Conservation (phyloP, 306 rosid genomes). For the Vigna unguiculata region DNA sequence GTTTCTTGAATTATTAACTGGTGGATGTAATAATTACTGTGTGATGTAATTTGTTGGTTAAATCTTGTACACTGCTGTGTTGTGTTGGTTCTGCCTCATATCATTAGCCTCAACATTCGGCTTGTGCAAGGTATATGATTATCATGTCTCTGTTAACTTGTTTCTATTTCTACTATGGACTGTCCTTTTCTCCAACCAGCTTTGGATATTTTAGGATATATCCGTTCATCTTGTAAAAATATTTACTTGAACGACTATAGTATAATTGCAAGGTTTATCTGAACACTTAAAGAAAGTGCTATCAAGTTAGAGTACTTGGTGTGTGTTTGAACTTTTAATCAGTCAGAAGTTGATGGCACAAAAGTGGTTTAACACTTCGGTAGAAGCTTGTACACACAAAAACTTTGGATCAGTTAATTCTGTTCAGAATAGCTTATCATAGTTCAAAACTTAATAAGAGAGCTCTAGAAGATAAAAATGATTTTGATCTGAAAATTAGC, state of each 20-base stretch:
- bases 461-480: background rate
- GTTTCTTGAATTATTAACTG: slow-evolving; percentile 23
- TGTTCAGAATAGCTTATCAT: background rate
- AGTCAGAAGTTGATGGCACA: background rate
- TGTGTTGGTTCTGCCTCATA: slow-evolving; percentile 19
- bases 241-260: slow-evolving; percentile 16
- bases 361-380: too few species aligned
- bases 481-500: background rate
- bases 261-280: slow-evolving; percentile 16
- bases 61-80: slow-evolving; percentile 19
- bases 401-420: background rate
- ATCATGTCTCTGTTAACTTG: background rate
- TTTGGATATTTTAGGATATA: slow-evolving; percentile 14
- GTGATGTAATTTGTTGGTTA: slow-evolving; percentile 36
- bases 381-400: too few species aligned
- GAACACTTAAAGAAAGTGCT: slow-evolving; percentile 1
- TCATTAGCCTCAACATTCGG: slow-evolving; percentile 27
- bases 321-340: background rate
- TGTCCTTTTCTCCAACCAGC: slow-evolving; percentile 9
- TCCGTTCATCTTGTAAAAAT: slow-evolving; percentile 24
- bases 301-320: background rate
- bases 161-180: slow-evolving; percentile 26
- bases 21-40: background rate
- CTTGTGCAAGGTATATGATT: slow-evolving; percentile 35
- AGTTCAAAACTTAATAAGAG: background rate